Evolutionary conservation across 345 rosid species (phyloP).

Genomic region (Lepidium didymum): DNA sequence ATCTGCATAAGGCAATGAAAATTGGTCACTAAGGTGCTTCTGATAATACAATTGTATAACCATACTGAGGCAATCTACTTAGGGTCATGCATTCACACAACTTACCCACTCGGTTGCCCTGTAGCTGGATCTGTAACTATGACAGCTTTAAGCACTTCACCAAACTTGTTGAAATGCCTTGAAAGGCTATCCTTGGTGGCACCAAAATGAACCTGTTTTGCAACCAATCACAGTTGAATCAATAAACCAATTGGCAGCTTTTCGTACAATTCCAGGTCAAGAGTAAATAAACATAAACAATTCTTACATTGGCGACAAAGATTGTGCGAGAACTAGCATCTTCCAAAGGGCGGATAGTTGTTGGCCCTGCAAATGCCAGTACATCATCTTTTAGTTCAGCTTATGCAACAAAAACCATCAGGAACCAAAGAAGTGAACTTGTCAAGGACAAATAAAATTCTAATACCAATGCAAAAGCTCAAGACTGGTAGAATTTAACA

Average conservation of each 20-base stretch:
- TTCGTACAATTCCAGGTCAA: neutral
- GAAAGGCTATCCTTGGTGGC: constrained; percentile 93
- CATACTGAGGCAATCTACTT: neutral
- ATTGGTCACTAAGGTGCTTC: neutral
- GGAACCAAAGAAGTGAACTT: neutral
- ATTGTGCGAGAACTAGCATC: constrained; percentile 86
- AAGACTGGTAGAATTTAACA: neutral
- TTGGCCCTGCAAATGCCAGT: constrained; percentile 40
- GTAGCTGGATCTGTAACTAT: constrained; percentile 84
- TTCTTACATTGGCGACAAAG: constrained; percentile 79
- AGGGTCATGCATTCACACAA: neutral
- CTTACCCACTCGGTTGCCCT: constrained; percentile 89
- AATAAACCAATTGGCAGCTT: neutral
- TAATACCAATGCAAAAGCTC: neutral
- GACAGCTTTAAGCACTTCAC: constrained; percentile 83
- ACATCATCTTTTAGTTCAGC: constrained; percentile 10
- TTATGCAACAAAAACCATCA: neutral
- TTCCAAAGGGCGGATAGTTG: constrained; percentile 53
- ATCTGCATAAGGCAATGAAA: constrained; percentile 39
- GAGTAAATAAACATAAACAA: neutral
- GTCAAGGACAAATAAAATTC: neutral
- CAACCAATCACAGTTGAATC: constrained; percentile 1
- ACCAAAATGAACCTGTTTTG: constrained; percentile 85
- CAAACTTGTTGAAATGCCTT: constrained; percentile 84
- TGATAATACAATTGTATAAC: neutral